phyloP scores from a whole-genome alignment of 2,329 filamentous ascomycete genomes.

The Xylariaceae sp. region DNA sequence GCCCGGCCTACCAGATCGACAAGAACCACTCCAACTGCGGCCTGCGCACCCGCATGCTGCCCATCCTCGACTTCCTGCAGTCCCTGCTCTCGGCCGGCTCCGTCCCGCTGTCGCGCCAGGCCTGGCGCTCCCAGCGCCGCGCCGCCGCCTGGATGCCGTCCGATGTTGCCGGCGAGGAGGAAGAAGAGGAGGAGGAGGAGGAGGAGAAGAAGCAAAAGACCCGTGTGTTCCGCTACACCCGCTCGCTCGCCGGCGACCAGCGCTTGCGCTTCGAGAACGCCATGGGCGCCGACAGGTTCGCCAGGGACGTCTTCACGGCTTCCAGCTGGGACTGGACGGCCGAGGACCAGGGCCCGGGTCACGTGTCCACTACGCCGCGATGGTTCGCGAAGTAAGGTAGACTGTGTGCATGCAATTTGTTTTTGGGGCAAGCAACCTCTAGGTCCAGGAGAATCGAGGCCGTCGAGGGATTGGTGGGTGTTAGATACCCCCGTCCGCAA shows the following conservation, averaged over 20 bases:
- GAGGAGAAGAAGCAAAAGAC: slow-evolving; percentile 9
- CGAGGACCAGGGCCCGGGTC: slow-evolving; percentile 27
- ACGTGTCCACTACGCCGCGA: slow-evolving; percentile 16
- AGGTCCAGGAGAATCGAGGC: too few species aligned
- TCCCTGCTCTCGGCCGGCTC: slow-evolving; percentile 43
- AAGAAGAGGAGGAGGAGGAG: slow-evolving; percentile 10
- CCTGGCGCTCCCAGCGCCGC: slow-evolving; percentile 37
- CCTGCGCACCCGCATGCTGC: slow-evolving; percentile 55
- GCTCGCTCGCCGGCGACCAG: slow-evolving; percentile 41
- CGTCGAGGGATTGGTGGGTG: too few species aligned
- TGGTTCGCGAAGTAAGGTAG: slow-evolving; percentile 14
- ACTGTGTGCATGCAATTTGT: too few species aligned
- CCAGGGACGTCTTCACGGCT: slow-evolving; percentile 47
- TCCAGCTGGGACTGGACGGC: slow-evolving; percentile 54
- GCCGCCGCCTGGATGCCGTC: slow-evolving; percentile 33
- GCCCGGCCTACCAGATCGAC: slow-evolving; percentile 67
- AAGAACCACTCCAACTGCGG: slow-evolving; percentile 68
- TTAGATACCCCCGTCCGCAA: too few species aligned
- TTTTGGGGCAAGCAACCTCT: too few species aligned
- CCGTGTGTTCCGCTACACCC: slow-evolving; percentile 45
- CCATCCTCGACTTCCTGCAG: slow-evolving; percentile 58
- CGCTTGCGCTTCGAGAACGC: slow-evolving; percentile 40
- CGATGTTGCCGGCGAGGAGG: slow-evolving; percentile 12
- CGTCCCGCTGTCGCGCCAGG: slow-evolving; percentile 34
- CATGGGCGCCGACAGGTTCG: slow-evolving; percentile 43